Evolutionary conservation across 164 flowering plant species (phyloP), one percentile per base, ranked within the genome.

Genomic region (Litsea cubeba): DNA sequence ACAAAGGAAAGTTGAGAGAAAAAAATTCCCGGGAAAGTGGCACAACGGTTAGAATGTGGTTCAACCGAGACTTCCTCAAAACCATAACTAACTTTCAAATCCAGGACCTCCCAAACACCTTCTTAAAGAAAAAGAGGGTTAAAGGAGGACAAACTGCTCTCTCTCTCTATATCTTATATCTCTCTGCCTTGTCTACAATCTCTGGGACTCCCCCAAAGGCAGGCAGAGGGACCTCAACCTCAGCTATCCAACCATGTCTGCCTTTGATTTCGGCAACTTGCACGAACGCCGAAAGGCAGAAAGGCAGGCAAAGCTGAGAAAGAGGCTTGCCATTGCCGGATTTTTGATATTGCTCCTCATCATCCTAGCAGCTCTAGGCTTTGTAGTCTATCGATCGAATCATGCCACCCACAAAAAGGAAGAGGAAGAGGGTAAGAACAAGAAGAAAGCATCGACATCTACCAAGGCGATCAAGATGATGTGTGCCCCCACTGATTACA

Each of bases 401-500:
- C 20, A 17, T 12, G 24, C 2, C 28, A 11, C 67, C 67, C n/a
- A 63, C 12, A 23, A 24, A 8, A 24, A 63, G 12, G 65, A 2
- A n/a, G 32, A 23, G 5, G 11, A 66, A 18, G 5, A 18, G 46
- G 8, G 11, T 6, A 3, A 28, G 1, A 12, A 15, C 18, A 12
- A 35, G 18, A 66, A 66, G 68, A 75, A 40, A 40, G 50, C 18
- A 67, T 74, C 4, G 81, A 6, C 72, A 26, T 22, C 30, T 57
- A 2, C 51, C 66, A 20, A 83, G 71, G 79, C 80, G 3, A 69
- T 93, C 0, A 75, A 82, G 68, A 67, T 70, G 50, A 64, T 89
- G 4, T 94, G 98, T 69, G 67, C 74, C 12, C 11, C 76, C 3
- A 85, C 93, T 1, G 87, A 82, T 65, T 89, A 86, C 79, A 81